phyloP scores from a whole-genome alignment of 139 green algal genomes.

The Chlamydomonas incerta region DNA sequence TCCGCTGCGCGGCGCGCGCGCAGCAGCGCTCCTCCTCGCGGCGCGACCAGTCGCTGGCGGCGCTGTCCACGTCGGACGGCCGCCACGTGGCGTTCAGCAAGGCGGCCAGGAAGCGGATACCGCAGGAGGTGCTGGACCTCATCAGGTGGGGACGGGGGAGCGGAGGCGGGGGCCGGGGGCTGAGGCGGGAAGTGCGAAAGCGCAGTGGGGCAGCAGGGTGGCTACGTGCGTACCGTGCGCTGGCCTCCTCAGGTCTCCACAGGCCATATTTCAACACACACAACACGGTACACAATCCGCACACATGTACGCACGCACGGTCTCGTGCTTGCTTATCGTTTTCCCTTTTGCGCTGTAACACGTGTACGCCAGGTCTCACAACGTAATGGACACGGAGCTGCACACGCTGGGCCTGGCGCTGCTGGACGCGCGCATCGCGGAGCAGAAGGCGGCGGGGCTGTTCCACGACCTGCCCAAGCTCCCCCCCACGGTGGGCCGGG shows the following conservation, averaged over 20 bases:
- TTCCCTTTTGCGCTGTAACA: too few species aligned
- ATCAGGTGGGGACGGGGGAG: too few species aligned
- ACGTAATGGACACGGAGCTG: constrained; percentile 53
- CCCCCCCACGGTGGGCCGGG: not conserved
- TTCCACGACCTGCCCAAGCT: not conserved
- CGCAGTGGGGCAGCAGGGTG: not conserved
- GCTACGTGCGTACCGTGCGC: not conserved
- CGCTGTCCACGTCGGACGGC: constrained; percentile 51
- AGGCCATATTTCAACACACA: too few species aligned
- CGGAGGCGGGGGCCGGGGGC: not conserved
- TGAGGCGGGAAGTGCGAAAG: too few species aligned
- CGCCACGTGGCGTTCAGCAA: constrained; percentile 54
- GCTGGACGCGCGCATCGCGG: constrained; percentile 11
- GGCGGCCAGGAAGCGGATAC: constrained; percentile 55
- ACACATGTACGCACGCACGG: too few species aligned
- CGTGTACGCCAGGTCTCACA: constrained; percentile 54
- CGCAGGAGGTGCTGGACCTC: constrained; percentile 47
- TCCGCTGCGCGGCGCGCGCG: constrained; percentile 57
- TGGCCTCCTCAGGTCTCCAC: not conserved
- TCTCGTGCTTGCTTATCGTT: too few species aligned
- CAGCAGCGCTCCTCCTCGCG: constrained; percentile 46
- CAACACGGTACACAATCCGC: too few species aligned
- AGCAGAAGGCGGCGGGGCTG: not conserved
- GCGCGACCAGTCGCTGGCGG: constrained; percentile 53
- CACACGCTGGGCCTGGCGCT: constrained; percentile 47